phyloP scores from a whole-genome alignment of 148 eudicot genomes.

The Rhododendron vialii region DNA sequence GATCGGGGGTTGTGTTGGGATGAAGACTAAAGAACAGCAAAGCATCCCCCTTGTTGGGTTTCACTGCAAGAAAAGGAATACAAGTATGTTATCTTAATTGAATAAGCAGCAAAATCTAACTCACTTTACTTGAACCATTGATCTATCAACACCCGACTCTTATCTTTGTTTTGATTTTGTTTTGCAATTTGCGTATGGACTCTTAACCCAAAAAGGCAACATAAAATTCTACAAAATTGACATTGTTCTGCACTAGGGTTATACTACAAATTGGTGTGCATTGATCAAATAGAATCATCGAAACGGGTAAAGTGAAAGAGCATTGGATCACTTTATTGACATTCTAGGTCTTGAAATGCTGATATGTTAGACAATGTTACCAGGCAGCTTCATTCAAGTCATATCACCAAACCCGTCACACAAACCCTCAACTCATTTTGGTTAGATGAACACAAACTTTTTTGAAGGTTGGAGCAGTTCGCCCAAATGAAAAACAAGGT shows the following conservation, averaged over 20 bases:
- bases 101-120: background rate
- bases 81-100: background rate
- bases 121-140: background rate
- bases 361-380: background rate
- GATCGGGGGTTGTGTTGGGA: conserved; percentile 59
- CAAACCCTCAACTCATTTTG: background rate
- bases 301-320: background rate
- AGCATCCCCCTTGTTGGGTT: conserved; percentile 81
- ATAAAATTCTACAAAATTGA: background rate
- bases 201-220: background rate
- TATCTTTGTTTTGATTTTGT: background rate
- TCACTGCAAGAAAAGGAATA: conserved; percentile 44
- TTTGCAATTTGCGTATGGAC: background rate
- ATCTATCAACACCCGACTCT: background rate
- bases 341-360: background rate
- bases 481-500: background rate
- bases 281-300: background rate
- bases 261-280: background rate
- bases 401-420: background rate
- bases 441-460: background rate
- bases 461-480: background rate
- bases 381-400: background rate
- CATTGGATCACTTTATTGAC: background rate
- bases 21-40: conserved; percentile 80
- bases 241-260: background rate